A percentile compares a stretch with the other conserved stretches of the same genome.
Evolutionary conservation across 768 basidiomycete genomes (phyloP).

Genomic region (Termitomyces titanicus): DNA sequence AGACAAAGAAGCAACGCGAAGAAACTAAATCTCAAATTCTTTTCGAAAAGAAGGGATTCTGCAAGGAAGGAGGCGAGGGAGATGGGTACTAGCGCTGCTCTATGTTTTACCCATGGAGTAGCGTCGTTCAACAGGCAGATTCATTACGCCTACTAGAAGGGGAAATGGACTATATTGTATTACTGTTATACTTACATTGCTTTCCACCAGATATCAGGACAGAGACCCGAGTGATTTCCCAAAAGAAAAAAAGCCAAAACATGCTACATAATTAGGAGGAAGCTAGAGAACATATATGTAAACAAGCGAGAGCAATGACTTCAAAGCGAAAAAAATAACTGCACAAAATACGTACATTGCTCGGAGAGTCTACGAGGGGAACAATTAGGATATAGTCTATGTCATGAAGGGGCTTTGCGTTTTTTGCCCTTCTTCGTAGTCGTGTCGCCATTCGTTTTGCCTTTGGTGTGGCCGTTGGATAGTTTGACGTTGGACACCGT

Average conservation of each 20-base stretch:
- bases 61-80: slow-evolving; percentile 93
- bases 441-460: slow-evolving; percentile 38
- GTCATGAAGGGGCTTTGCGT: slow-evolving; percentile 39
- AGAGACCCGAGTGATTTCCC: slow-evolving; percentile 10
- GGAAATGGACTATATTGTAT: slow-evolving; percentile 16
- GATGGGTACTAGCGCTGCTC: slow-evolving; percentile 75
- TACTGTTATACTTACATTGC: slow-evolving; percentile 16
- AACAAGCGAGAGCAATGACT: slow-evolving; percentile 4
- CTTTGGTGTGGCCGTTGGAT: slow-evolving; percentile 44
- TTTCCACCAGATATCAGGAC: slow-evolving; percentile 4
- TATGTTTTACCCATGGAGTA: background rate
- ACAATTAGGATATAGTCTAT: slow-evolving; percentile 24
- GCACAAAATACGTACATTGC: slow-evolving; percentile 5
- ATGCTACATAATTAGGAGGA: slow-evolving; percentile 6
- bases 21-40: slow-evolving; percentile 80
- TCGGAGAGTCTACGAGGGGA: background rate
- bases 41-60: slow-evolving; percentile 84
- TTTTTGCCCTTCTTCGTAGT: slow-evolving; percentile 59
- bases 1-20: slow-evolving; percentile 75
- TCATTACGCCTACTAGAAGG: slow-evolving; percentile 19
- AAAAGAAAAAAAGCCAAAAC: slow-evolving; percentile 3
- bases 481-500: slow-evolving; percentile 34
- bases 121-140: slow-evolving; percentile 15
- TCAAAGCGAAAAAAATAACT: slow-evolving; percentile 6
- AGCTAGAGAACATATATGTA: slow-evolving; percentile 1